These are phyloP conservation scores for Dactylonectria macrodidyma DNA, from an alignment of 2,329 filamentous ascomycete genomes.

Conservation along the genomic window DNA sequence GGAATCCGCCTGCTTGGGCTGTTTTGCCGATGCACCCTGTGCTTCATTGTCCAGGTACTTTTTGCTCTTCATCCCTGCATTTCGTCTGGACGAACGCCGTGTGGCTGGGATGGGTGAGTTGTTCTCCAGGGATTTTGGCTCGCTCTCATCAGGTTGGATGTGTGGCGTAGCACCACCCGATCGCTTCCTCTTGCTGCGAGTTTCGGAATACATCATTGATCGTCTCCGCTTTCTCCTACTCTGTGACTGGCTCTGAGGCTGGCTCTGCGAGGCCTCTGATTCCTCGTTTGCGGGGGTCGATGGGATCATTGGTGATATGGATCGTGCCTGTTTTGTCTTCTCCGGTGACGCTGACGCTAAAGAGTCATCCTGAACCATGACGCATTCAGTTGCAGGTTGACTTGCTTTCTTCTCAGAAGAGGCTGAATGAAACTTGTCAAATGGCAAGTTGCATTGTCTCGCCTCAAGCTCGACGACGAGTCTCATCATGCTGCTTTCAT, in stretches of 20 bases:
- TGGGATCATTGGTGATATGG: constrained; percentile 38
- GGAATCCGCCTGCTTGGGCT: constrained; percentile 12
- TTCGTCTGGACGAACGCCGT: constrained; percentile 45
- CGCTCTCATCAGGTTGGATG: constrained; percentile 37
- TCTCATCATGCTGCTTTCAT: constrained; percentile 64
- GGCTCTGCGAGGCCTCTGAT: constrained; percentile 29
- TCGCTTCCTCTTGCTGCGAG: constrained; percentile 50
- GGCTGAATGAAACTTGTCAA: constrained; percentile 34
- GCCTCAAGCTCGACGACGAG: constrained; percentile 67
- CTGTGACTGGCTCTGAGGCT: constrained; percentile 28
- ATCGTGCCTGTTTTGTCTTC: constrained; percentile 28
- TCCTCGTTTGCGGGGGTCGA: constrained; percentile 42
- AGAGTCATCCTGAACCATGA: constrained; percentile 41
- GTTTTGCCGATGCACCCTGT: constrained; percentile 33
- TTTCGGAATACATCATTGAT: constrained; percentile 37
- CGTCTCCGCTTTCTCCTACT: constrained; percentile 54
- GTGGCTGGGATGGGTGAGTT: constrained; percentile 38
- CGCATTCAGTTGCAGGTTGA: constrained; percentile 33
- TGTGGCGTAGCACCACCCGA: constrained; percentile 36
- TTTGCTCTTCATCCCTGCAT: constrained; percentile 38
- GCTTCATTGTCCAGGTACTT: constrained; percentile 26
- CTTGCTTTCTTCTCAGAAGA: constrained; percentile 37
- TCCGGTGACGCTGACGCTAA: constrained; percentile 33
- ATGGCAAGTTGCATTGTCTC: constrained; percentile 50
- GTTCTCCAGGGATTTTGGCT: constrained; percentile 34